These are phyloP conservation scores for Xylariales sp. DNA, from an alignment of 2,329 filamentous ascomycete genomes.

Conservation along the genomic window DNA sequence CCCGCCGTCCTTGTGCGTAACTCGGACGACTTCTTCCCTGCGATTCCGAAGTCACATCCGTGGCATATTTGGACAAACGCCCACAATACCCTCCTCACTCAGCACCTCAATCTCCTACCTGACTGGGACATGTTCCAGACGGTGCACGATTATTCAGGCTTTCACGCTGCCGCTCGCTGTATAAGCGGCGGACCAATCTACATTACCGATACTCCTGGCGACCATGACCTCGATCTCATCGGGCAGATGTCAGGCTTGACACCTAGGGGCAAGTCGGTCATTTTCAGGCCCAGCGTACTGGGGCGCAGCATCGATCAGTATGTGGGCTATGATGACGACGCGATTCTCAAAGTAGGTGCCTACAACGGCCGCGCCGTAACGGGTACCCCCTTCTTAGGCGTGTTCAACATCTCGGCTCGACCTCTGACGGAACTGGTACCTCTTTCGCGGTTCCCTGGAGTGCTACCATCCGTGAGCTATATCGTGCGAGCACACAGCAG, in stretches of 20 bases:
- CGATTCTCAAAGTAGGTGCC: constrained; percentile 71
- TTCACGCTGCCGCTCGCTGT: constrained; percentile 86
- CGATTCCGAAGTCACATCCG: constrained; percentile 72
- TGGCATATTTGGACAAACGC: constrained; percentile 97
- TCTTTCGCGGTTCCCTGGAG: constrained; percentile 69
- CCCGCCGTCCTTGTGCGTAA: constrained; percentile 75
- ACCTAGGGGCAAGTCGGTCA: constrained; percentile 66
- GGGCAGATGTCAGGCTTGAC: constrained; percentile 76
- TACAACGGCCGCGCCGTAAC: constrained; percentile 65
- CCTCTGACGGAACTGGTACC: constrained; percentile 65
- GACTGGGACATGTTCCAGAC: constrained; percentile 75
- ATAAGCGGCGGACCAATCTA: constrained; percentile 90
- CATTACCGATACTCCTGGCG: constrained; percentile 83
- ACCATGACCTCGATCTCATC: constrained; percentile 73
- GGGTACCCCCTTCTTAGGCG: constrained; percentile 71
- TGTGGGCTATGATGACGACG: constrained; percentile 66
- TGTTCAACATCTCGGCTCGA: constrained; percentile 74
- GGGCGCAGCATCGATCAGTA: constrained; percentile 73
- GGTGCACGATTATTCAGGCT: constrained; percentile 63
- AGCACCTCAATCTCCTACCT: constrained; percentile 80
- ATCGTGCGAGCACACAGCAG: constrained; percentile 68
- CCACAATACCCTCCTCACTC: constrained; percentile 77
- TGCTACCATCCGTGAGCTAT: constrained; percentile 54
- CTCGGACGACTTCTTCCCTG: constrained; percentile 88
- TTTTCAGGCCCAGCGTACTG: constrained; percentile 71